These are phyloP conservation scores for Furcasterigmium furcatum DNA, from an alignment of 2,329 filamentous ascomycete genomes.

Conservation along the genomic window DNA sequence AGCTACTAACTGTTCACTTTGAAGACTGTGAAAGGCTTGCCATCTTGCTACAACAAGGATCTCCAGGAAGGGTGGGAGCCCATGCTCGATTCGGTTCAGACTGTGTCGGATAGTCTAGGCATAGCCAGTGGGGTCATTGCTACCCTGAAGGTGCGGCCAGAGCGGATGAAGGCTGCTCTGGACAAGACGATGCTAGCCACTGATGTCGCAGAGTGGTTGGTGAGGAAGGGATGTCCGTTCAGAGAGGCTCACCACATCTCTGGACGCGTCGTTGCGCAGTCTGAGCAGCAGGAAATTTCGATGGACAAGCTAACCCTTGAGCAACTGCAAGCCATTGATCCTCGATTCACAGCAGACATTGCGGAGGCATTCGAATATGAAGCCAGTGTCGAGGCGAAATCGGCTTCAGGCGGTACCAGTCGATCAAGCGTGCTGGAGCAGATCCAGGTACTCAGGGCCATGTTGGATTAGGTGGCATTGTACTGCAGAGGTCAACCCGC, in stretches of 20 bases:
- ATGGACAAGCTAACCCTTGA: conserved; percentile 68
- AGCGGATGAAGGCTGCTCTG: conserved; percentile 69
- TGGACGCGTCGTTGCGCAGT: conserved; percentile 67
- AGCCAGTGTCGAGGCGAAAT: conserved; percentile 67
- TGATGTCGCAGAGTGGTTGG: conserved; percentile 60
- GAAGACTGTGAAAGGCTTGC: conserved; percentile 56
- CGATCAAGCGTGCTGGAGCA: conserved; percentile 60
- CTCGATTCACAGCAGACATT: conserved; percentile 66
- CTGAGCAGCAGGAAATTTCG: conserved; percentile 57
- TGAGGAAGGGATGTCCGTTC: conserved; percentile 67
- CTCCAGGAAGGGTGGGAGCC: conserved; percentile 75
- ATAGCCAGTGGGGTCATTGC: conserved; percentile 72
- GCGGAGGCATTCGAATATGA: conserved; percentile 66
- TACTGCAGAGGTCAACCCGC: too few relatives aligned
- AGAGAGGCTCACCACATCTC: conserved; percentile 76
- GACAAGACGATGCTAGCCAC: conserved; percentile 74
- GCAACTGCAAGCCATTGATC: conserved; percentile 66
- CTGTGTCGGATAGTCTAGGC: conserved; percentile 67
- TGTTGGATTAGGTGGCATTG: conserved; percentile 19
- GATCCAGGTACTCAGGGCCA: conserved; percentile 41
- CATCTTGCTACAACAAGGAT: conserved; percentile 76
- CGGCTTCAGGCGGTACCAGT: conserved; percentile 68
- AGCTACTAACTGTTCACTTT: conserved; percentile 19
- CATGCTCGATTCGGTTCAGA: conserved; percentile 72
- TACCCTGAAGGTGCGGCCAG: conserved; percentile 61